Percentiles rank a stretch among this genome's conserved stretches.
Evolutionary conservation across 441 rosid genomes (phyloP).

Genomic region (Adansonia madagascariensis): DNA sequence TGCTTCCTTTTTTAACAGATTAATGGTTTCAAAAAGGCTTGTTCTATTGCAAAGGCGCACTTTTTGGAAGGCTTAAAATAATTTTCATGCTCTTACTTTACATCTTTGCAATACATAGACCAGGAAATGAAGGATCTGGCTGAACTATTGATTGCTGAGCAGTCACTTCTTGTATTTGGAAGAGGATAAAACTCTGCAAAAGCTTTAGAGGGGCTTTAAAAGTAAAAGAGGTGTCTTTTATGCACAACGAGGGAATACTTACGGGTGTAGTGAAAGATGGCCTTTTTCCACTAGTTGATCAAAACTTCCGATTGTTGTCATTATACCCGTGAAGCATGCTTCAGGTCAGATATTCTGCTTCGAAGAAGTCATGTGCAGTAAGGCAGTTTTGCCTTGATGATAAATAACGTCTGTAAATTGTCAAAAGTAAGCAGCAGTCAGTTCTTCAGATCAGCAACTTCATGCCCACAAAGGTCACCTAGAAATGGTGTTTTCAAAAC

Average conservation of each 20-base stretch:
- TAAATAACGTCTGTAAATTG: conserved; percentile 23
- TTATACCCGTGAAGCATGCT: conserved; percentile 84
- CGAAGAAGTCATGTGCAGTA: background rate
- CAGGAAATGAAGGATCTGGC: conserved; percentile 88
- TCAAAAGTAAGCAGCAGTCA: conserved; percentile 85
- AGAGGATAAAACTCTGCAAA: conserved; percentile 95
- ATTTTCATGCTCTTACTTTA: background rate
- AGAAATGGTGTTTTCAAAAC: conserved; percentile 76
- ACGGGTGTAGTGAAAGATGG: conserved; percentile 99
- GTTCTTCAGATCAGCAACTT: conserved; percentile 82
- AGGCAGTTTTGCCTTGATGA: background rate
- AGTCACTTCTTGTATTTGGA: conserved; percentile 92
- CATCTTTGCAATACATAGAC: conserved; percentile 46
- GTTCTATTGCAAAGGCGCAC: background rate
- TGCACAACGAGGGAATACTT: conserved; percentile 95
- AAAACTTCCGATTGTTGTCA: conserved; percentile 84
- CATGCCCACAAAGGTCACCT: conserved; percentile 89
- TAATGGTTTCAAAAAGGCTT: background rate
- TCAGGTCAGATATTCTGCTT: conserved; percentile 49
- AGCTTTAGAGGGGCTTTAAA: conserved; percentile 93
- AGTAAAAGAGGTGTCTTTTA: conserved; percentile 93
- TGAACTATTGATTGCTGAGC: conserved; percentile 67
- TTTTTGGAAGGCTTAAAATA: conserved; percentile 1
- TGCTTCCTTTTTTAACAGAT: conserved; percentile 10
- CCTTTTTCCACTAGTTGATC: conserved; percentile 90